Evolutionary conservation across 1,284 basidiomycete species (phyloP).

Genomic region (Ustilago xerochloae): DNA sequence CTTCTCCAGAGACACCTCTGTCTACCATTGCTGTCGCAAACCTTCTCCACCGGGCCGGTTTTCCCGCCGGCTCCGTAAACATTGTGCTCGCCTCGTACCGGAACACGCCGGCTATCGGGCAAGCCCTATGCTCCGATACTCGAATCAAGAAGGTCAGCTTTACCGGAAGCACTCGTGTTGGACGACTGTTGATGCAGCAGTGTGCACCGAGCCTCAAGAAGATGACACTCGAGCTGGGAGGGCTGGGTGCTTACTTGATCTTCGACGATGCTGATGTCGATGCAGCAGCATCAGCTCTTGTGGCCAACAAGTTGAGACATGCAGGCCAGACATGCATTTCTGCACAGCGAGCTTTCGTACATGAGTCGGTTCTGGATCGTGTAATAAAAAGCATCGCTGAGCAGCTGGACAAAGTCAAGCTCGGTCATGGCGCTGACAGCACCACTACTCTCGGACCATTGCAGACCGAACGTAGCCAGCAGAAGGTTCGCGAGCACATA

Average conservation of each 20-base stretch:
- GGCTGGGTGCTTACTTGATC: slow-evolving; percentile 92
- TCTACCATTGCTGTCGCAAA: slow-evolving; percentile 88
- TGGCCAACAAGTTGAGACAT: slow-evolving; percentile 88
- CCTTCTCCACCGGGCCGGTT: slow-evolving; percentile 84
- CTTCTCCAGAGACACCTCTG: slow-evolving; percentile 93
- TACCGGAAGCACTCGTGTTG: slow-evolving; percentile 91
- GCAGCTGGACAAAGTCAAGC: slow-evolving; percentile 85
- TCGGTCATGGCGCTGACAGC: slow-evolving; percentile 88
- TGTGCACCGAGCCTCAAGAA: slow-evolving; percentile 90
- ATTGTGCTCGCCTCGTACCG: slow-evolving; percentile 83
- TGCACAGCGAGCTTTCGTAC: slow-evolving; percentile 72
- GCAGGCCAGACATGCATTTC: slow-evolving; percentile 90
- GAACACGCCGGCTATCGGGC: slow-evolving; percentile 79
- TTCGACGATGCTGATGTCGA: slow-evolving; percentile 96
- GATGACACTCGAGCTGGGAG: slow-evolving; percentile 72
- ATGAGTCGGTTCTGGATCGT: slow-evolving; percentile 77
- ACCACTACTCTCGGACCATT: slow-evolving; percentile 86
- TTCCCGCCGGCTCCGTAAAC: slow-evolving; percentile 95
- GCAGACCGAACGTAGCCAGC: slow-evolving; percentile 84
- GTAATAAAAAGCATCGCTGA: slow-evolving; percentile 83
- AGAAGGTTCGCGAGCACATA: slow-evolving; percentile 88
- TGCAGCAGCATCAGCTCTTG: slow-evolving; percentile 85
- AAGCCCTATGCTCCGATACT: slow-evolving; percentile 72
- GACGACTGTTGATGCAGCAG: slow-evolving; percentile 86
- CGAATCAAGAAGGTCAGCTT: slow-evolving; percentile 91